phyloP scores from a whole-genome alignment of 1,139 yeast species.

The Magnusiomyces paraingens region DNA sequence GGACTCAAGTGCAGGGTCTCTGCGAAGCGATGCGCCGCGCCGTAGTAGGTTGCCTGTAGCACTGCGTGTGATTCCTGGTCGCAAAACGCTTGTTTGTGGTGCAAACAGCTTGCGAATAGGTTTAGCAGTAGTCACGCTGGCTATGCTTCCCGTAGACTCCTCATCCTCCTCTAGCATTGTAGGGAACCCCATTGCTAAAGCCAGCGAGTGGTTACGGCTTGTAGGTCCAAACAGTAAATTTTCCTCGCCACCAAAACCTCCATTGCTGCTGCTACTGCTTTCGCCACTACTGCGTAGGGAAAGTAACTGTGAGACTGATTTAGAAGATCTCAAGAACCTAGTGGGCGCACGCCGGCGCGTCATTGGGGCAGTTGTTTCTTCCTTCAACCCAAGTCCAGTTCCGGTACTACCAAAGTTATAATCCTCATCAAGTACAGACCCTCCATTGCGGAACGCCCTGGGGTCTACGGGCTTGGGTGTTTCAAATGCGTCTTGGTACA shows the following conservation, averaged over 20 bases:
- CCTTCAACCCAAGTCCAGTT: no score
- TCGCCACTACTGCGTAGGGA: background rate
- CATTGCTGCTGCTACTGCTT: background rate
- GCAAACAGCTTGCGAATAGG: no score
- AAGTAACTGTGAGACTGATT: slow-evolving; percentile 1
- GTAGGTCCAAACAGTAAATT: background rate
- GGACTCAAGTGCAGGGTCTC: no score
- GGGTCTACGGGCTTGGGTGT: slow-evolving; percentile 7
- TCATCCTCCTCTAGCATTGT: background rate
- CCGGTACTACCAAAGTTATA: background rate
- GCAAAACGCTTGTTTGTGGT: no score
- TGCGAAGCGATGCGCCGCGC: no score
- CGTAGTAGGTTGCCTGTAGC: no score
- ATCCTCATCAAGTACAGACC: background rate
- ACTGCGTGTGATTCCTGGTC: no score
- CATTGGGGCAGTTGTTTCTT: background rate
- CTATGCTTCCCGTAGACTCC: no score
- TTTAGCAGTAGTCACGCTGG: no score
- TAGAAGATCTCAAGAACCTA: background rate
- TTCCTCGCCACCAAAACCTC: no score
- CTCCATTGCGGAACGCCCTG: no score
- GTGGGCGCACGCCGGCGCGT: background rate
- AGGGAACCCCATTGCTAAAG: background rate
- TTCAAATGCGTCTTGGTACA: slow-evolving; percentile 12
- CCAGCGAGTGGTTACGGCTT: background rate